A percentile compares a stretch with the other conserved stretches of the same genome.
Conservation (phyloP, 106 monocot genomes). For the Triglochin maritima region DNA sequence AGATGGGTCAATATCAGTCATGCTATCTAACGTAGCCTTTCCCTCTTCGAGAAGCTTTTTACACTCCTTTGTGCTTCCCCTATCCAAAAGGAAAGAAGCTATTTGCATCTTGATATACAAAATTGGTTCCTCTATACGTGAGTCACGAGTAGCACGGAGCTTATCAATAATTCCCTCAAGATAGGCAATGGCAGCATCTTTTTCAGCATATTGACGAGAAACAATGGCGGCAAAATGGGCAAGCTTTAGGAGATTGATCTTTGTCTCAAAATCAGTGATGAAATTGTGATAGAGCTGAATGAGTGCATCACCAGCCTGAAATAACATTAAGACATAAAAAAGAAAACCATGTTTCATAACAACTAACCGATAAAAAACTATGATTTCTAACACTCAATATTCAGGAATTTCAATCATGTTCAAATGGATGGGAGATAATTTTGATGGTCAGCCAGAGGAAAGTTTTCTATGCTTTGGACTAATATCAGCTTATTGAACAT, state of each 20-base stretch:
- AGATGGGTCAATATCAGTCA: slow-evolving; percentile 93
- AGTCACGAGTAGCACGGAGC: slow-evolving; percentile 51
- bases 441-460: no score
- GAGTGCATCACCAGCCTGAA: slow-evolving; percentile 84
- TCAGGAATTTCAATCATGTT: no score
- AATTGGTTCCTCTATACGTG: slow-evolving; percentile 67
- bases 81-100: slow-evolving; percentile 70
- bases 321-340: not conserved
- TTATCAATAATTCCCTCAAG: slow-evolving; percentile 84
- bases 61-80: slow-evolving; percentile 68
- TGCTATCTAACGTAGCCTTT: slow-evolving; percentile 64
- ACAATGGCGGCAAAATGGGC: slow-evolving; percentile 81
- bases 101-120: slow-evolving; percentile 96
- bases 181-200: slow-evolving; percentile 79
- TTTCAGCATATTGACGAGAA: slow-evolving; percentile 85
- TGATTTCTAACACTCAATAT: no score
- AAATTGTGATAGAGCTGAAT: slow-evolving; percentile 95
- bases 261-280: slow-evolving; percentile 95
- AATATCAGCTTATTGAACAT: no score
- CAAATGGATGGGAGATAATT: no score
- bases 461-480: no score
- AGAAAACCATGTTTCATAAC: not conserved
- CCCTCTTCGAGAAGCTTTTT: slow-evolving; percentile 90
- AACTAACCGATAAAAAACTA: no score
- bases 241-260: slow-evolving; percentile 98